These are phyloP conservation scores for Phialophora verrucosa DNA, from an alignment of 2,329 filamentous ascomycete species.

Conservation along the genomic window DNA sequence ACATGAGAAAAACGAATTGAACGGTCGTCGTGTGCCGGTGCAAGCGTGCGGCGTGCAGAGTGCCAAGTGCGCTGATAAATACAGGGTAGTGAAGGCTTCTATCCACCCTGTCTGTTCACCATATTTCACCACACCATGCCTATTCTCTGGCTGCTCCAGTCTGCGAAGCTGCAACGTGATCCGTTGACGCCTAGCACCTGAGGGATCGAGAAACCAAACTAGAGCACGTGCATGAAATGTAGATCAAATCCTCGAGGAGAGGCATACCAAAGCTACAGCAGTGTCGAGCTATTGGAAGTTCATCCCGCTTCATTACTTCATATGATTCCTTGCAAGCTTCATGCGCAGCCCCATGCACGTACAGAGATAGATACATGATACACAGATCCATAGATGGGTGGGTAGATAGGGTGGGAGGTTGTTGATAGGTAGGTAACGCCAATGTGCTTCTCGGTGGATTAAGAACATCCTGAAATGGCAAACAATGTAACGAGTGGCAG, in stretches of 20 bases:
- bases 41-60: background rate
- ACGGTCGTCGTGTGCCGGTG: background rate
- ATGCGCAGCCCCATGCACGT: background rate
- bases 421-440: too few species aligned
- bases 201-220: background rate
- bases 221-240: background rate
- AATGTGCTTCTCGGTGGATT: background rate
- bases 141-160: background rate
- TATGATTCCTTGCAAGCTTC: background rate
- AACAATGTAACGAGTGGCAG: conserved; percentile 39
- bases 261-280: background rate
- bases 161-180: background rate
- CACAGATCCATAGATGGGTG: background rate
- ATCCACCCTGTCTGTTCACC: background rate
- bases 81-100: background rate
- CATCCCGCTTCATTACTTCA: background rate
- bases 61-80: background rate
- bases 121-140: background rate
- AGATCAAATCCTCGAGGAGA: background rate
- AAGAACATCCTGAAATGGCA: conserved; percentile 27
- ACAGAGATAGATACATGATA: background rate
- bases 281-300: background rate
- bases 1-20: background rate
- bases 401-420: too few species aligned
- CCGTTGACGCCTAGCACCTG: background rate